Evolutionary conservation across 768 basidiomycete species (phyloP), one percentile per base, ranked within the genome.

Genomic region (Grammothele lineata): DNA sequence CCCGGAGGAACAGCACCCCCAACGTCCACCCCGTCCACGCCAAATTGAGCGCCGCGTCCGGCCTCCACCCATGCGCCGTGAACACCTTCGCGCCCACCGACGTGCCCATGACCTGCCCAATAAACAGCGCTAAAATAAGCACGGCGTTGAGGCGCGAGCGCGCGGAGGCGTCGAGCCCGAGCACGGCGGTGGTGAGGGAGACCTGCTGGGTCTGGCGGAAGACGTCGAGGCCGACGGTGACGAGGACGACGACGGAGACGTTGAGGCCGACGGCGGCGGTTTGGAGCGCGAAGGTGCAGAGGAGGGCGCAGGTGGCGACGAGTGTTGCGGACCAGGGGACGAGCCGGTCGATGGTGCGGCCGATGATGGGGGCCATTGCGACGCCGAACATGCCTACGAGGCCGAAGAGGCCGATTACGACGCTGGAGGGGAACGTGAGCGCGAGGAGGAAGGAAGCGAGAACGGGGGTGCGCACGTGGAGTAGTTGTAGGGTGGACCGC

Each of bases 31-130:
- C 79, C 30, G 76, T 73, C 61, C 78, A 76, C 0, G 73, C 86
- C 45, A 90, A 60, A 35, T 76, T 76, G 10, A 88, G 67, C 23
- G 70, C 72, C 0, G 86, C 81, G 2, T 75, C 77, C 0, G 85
- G 72, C 27, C 79, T 72, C 87, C 87, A 91, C 14, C 90, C 90
- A 53, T 77, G 67, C 12, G 68, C 55, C 23, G 83, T 73, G 65
- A 88, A 92, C 2, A 92, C 75, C 27, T 76, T 63, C 0, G 87
- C 85, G 24, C 87, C 83, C 0, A 83, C 82, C 0, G 85, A 74
- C 0, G 88, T 90, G 15, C 90, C 90, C 66, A 86, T 81, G 9
- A 91, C 85, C 68, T 92, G 88, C 0, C 90, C 90, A 19, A 87
- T 73, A 63, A 89, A 88, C 24, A 85, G 53, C 67, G 81, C 80